Evolutionary conservation across 495 filamentous ascomycete species (phyloP), one percentile per base, ranked within the genome.

Genomic region (Penicillium canariense): DNA sequence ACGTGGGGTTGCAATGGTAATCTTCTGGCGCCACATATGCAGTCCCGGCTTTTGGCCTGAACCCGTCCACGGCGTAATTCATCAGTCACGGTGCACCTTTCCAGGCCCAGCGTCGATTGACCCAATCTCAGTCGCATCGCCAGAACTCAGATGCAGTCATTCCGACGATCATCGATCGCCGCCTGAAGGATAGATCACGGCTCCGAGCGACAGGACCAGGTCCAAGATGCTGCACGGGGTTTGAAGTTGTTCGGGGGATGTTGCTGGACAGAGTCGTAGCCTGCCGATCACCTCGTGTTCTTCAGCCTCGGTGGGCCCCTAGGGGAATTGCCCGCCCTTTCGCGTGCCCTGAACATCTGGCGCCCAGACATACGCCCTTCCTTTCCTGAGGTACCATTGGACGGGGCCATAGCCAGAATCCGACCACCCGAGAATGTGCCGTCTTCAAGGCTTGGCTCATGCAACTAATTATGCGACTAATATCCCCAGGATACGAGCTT

Each of bases 241-340:
- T n/a, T n/a, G n/a, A 45, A 11, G 20, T 0, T 25, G 15, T 7
- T 15, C 25, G 5, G 6, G n/a, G n/a, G 15, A 25, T 30, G 26
- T 0, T 32, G 43, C 14, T 30, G n/a, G 25, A 17, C 14, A 9
- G 26, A 22, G 25, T 36, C 39, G 27, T 43, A 38, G 10, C 14
- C 32, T 54, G 51, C 43, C 40, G 51, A 54, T 54, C 51, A 39
- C 26, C 51, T 54, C 51, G 51, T 54, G 42, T 54, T 54, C 51
- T 35, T 25, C 42, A 27, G 43, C 22, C 43, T 40, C 5, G 43
- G 43, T 38, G 42, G 51, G 47, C 51, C 51, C 32, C 4, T 8
- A 31, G 17, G 27, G 20, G 42, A 14, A 22, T 26, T 10, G 30
- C 38, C n/a, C 15, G 38, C 12, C 39, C 30, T 45, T 34, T 25